Conservation (phyloP, 2,329 filamentous ascomycete genomes). For the Teratosphaeria pseudoeucalypti region DNA sequence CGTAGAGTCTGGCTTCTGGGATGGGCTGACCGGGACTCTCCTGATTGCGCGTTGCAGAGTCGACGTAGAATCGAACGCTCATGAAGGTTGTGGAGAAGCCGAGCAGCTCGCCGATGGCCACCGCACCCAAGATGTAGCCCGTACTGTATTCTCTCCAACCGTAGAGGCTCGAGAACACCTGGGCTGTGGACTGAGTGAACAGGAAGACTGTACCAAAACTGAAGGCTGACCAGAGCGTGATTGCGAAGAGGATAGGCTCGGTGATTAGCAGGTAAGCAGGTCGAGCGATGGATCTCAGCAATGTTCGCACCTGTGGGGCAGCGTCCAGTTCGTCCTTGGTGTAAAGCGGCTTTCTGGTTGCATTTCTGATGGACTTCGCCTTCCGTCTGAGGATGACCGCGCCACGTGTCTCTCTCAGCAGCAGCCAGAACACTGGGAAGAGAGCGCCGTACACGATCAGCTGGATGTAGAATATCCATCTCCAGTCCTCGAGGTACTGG, state of each 20-base stretch:
- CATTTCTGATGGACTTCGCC: conserved; percentile 26
- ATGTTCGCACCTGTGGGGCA: conserved; percentile 20
- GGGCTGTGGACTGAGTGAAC: conserved; percentile 39
- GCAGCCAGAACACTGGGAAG: conserved; percentile 29
- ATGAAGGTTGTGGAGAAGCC: conserved; percentile 29
- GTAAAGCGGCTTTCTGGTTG: conserved; percentile 15
- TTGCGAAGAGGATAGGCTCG: conserved; percentile 39
- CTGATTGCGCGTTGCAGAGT: conserved; percentile 29
- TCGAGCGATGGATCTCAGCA: conserved; percentile 24
- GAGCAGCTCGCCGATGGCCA: conserved; percentile 37
- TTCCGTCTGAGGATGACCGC: conserved; percentile 35
- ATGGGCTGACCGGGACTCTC: conserved; percentile 28
- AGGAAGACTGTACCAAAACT: conserved; percentile 39
- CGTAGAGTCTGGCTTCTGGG: conserved; percentile 38
- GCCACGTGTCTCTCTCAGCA: conserved; percentile 38
- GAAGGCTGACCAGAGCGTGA: conserved; percentile 40
- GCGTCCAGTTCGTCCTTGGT: conserved; percentile 27
- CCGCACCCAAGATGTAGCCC: conserved; percentile 36
- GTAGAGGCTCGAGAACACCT: conserved; percentile 33
- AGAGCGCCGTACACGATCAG: conserved; percentile 36
- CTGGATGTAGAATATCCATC: conserved; percentile 32
- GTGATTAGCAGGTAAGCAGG: conserved; percentile 36
- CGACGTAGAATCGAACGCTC: conserved; percentile 29
- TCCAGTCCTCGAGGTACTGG: conserved; percentile 23
- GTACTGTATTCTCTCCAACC: conserved; percentile 31